Base-by-base conservation (phyloP, 1,284 basidiomycete genomes). In the Sporisorium scitamineum region DNA sequence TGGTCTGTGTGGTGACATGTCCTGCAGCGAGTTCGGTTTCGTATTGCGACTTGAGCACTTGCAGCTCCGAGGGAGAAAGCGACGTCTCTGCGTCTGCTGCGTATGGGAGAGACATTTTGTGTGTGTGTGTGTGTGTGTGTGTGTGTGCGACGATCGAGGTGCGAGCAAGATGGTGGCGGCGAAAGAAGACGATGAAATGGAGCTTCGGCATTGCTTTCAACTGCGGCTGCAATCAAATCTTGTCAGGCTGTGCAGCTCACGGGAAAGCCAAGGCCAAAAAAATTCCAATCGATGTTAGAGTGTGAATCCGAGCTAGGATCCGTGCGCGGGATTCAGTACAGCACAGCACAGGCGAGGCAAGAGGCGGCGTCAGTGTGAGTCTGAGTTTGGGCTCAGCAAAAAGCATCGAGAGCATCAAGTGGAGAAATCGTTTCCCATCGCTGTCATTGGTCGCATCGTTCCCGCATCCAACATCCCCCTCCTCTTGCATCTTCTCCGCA, bases 81-180 rank as follows among this genome's bases (percentile, higher is more conserved):
- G 94, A 94, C 52, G 92, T 90, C 85, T 96, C 92, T 10, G 94
- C 95, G 85, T 97, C 95, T 22, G 94, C 95, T 68, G 95, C 95
- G 86, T 97, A 97, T 20, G 95, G 95, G n/a, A 97, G 58, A 20
- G 81, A 80, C 83, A 84, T 84, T 24, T 48, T 54, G 47, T 53
- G 57, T 24, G 56, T 37, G 52, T 13, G 41, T 24, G 54, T 54
- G 45, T 52, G 59, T 18, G 51, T 48, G 54, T n/a, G 54, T 54
- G 45, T 47, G 57, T 22, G 56, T 44, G 52, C 20, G 39, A 42
- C 50, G 50, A 51, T 34, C 32, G 50, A 34, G 31, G 32, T 37
- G 16, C 24, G 54, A 5, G 48, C 6, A 31, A 22, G n/a, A 41
- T 44, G 50, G 58, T 60, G 50, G 58, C 53, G 52, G 60, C 45